Evolutionary conservation across 139 green algal genomes (phyloP).

Genomic region (Chlamydomonas eustigma): DNA sequence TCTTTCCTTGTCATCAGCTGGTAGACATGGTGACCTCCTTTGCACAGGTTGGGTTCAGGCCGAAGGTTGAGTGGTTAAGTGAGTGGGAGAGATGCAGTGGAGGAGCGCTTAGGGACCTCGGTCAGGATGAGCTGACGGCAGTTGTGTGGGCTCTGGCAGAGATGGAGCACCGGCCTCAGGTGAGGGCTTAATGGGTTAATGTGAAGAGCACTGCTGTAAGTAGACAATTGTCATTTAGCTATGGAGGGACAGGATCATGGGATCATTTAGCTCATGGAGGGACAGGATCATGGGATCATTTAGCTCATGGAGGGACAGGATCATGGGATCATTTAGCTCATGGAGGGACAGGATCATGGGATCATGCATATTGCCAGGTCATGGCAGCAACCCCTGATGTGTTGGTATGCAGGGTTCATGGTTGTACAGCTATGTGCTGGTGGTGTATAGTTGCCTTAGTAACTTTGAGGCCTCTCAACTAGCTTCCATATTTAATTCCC

Average conservation of each 20-base stretch:
- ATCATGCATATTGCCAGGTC: too few species aligned
- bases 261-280: neutral
- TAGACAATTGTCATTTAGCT: too few species aligned
- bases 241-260: neutral
- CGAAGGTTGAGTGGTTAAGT: slow-evolving; percentile 21
- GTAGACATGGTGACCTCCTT: slow-evolving; percentile 5
- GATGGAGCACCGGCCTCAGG: slow-evolving; percentile 6
- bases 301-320: neutral
- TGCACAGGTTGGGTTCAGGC: slow-evolving; percentile 21
- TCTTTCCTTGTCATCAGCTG: slow-evolving; percentile 12
- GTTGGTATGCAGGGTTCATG: slow-evolving; percentile 36
- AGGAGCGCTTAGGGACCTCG: neutral
- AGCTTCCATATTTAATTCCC: slow-evolving; percentile 35
- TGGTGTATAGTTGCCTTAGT: slow-evolving; percentile 36
- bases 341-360: too few species aligned
- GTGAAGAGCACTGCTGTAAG: too few species aligned
- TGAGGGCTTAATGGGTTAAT: too few species aligned
- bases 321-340: neutral
- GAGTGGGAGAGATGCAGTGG: neutral
- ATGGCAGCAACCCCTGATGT: too few species aligned
- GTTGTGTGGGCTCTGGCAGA: slow-evolving; percentile 11
- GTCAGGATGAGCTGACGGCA: neutral
- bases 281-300: neutral
- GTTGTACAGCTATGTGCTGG: slow-evolving; percentile 48
- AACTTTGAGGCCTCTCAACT: slow-evolving; percentile 39